These are phyloP conservation scores for Rhodotorula sp. DNA, from an alignment of 1,284 basidiomycete species.

Conservation along the genomic window DNA sequence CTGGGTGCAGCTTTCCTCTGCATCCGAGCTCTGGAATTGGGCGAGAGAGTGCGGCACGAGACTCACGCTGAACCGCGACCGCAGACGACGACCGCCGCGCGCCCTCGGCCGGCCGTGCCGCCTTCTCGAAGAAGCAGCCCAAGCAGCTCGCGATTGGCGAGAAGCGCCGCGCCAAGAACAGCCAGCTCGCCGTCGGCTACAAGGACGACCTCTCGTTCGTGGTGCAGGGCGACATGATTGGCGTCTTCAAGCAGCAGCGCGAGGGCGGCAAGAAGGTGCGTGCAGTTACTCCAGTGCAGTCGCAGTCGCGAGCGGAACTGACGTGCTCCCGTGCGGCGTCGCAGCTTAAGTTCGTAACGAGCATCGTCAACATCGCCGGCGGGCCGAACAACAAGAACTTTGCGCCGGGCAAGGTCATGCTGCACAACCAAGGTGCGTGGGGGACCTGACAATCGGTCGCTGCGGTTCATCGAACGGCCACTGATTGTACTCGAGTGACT, in stretches of 20 bases:
- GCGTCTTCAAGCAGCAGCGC: slow-evolving; percentile 78
- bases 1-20: not conserved
- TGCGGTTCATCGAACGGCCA: not conserved
- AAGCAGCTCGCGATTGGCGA: slow-evolving; percentile 18
- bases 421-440: slow-evolving; percentile 72
- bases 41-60: not conserved
- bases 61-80: not conserved
- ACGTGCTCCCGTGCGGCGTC: too few relatives aligned
- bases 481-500: not conserved
- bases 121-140: slow-evolving; percentile 13
- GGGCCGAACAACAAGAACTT: slow-evolving; percentile 66
- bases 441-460: not conserved
- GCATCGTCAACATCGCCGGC: slow-evolving; percentile 81
- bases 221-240: slow-evolving; percentile 91
- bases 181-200: slow-evolving; percentile 80
- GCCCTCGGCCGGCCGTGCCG: not conserved
- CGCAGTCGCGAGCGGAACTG: too few relatives aligned
- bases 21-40: not conserved
- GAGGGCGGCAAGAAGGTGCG: slow-evolving; percentile 55
- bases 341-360: slow-evolving; percentile 81
- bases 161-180: slow-evolving; percentile 55
- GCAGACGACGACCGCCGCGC: slow-evolving; percentile 23
- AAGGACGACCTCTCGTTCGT: slow-evolving; percentile 92
- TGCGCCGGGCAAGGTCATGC: slow-evolving; percentile 89
- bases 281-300: too few relatives aligned